phyloP scores from a whole-genome alignment of 495 filamentous ascomycete species.

The Polyplosphaeria fusca region DNA sequence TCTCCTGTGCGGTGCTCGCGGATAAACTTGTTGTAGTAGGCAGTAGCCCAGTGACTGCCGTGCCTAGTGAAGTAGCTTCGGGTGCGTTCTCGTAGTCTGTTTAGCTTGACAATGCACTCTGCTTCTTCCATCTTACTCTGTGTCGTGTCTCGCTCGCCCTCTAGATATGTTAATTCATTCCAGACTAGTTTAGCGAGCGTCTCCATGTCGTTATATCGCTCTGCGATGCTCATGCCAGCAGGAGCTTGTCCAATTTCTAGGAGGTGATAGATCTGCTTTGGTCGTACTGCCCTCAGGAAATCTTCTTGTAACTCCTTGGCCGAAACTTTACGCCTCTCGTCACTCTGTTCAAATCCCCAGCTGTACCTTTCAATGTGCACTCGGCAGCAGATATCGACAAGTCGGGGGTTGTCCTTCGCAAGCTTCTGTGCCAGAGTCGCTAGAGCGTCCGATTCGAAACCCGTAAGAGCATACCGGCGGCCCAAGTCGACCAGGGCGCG shows the following conservation, averaged over 20 bases:
- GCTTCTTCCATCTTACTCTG: slow-evolving; percentile 28
- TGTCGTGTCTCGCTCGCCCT: slow-evolving; percentile 6
- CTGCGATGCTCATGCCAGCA: slow-evolving; percentile 64
- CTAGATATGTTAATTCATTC: slow-evolving; percentile 23
- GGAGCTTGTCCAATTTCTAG: slow-evolving; percentile 63
- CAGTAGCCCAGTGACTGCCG: slow-evolving; percentile 72
- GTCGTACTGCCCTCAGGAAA: slow-evolving; percentile 52
- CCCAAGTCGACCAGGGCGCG: slow-evolving; percentile 52
- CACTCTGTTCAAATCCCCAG: slow-evolving; percentile 56
- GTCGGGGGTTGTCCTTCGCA: slow-evolving; percentile 50
- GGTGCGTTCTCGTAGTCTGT: slow-evolving; percentile 30
- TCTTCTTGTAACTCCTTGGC: slow-evolving; percentile 49
- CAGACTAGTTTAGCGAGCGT: slow-evolving; percentile 38
- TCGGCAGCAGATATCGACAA: slow-evolving; percentile 58
- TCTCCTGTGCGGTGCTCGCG: slow-evolving; percentile 58
- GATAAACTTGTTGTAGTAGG: slow-evolving; percentile 74
- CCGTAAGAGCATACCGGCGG: slow-evolving; percentile 32
- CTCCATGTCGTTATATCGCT: slow-evolving; percentile 52
- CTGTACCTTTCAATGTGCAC: slow-evolving; percentile 58
- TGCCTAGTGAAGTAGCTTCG: slow-evolving; percentile 38
- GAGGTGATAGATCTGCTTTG: slow-evolving; percentile 58
- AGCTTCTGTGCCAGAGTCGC: slow-evolving; percentile 44
- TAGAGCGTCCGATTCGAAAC: slow-evolving; percentile 25
- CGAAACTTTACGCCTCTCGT: slow-evolving; percentile 47
- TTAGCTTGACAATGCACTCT: slow-evolving; percentile 20